Conservation (phyloP, 1,284 basidiomycete species). For the Afroboletus lepidellus region DNA sequence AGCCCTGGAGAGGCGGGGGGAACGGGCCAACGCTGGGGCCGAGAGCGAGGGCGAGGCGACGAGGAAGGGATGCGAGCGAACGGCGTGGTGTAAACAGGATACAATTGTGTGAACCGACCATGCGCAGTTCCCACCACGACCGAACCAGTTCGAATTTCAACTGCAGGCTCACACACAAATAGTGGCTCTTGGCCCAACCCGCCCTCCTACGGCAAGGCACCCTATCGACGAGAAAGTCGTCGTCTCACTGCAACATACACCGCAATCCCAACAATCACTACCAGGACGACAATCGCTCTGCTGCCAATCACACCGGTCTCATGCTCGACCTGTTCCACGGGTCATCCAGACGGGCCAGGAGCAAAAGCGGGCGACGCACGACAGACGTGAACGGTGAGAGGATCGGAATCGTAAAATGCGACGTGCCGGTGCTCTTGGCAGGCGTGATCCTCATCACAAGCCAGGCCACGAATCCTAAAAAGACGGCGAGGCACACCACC, state of each 20-base stretch:
- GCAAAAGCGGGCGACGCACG: constrained; percentile 37
- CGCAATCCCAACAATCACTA: constrained; percentile 38
- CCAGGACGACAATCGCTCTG: constrained; percentile 40
- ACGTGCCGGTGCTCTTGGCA: constrained; percentile 30
- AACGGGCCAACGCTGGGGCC: constrained; percentile 14
- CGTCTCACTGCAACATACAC: constrained; percentile 39
- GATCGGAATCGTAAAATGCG: constrained; percentile 68
- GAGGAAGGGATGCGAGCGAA: constrained; percentile 2
- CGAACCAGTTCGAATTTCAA: constrained; percentile 22
- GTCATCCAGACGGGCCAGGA: constrained; percentile 12
- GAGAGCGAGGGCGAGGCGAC: constrained; percentile 3
- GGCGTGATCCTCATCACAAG: constrained; percentile 32
- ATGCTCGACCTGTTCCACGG: constrained; percentile 50
- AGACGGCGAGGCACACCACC: constrained; percentile 41
- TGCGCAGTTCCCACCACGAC: constrained; percentile 26
- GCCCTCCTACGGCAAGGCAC: neutral
- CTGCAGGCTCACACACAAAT: neutral
- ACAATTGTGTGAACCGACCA: constrained; percentile 17
- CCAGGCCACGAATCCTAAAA: constrained; percentile 45
- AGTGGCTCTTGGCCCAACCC: neutral
- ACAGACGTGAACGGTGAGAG: constrained; percentile 69
- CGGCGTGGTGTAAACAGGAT: constrained; percentile 20
- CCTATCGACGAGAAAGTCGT: constrained; percentile 1
- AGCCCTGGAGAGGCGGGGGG: constrained; percentile 14
- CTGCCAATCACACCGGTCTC: constrained; percentile 56